Conservation (phyloP, 805 yeast species). For the Candida maesae region DNA sequence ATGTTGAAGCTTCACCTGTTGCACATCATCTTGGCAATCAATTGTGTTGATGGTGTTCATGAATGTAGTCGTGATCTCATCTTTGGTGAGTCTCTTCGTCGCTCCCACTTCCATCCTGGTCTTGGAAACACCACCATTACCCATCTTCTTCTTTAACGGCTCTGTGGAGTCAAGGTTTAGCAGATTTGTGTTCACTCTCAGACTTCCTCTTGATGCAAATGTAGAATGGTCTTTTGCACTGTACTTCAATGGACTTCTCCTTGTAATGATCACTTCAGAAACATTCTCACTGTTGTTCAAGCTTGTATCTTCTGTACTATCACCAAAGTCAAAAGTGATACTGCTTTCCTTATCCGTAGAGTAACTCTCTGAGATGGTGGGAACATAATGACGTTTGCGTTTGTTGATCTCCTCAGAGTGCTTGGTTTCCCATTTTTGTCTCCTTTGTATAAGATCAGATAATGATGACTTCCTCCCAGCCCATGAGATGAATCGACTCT, state of each 20-base stretch:
- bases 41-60: constrained; percentile 3
- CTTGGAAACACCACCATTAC: not conserved
- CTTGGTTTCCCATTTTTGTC: constrained; percentile 36
- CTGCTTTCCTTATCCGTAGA: constrained; percentile 2
- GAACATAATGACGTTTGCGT: constrained; percentile 23
- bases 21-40: constrained; percentile 12
- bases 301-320: constrained; percentile 1
- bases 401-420: constrained; percentile 3
- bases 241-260: constrained; percentile 17
- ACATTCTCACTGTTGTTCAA: constrained; percentile 3
- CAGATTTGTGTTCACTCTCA: constrained; percentile 11
- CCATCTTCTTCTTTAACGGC: not conserved
- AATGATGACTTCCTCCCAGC: constrained; percentile 36
- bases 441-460: constrained; percentile 40
- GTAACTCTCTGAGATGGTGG: constrained; percentile 26
- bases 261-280: constrained; percentile 24
- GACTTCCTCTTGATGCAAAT: not conserved
- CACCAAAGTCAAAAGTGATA: constrained; percentile 25
- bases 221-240: constrained; percentile 5
- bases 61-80: constrained; percentile 8
- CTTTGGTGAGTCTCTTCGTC: constrained; percentile 1
- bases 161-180: constrained; percentile 4
- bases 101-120: not conserved
- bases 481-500: constrained; percentile 48
- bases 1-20: constrained; percentile 16